These are phyloP conservation scores for Orbilia oligospora DNA, from an alignment of 2,329 filamentous ascomycete genomes.

Conservation along the genomic window DNA sequence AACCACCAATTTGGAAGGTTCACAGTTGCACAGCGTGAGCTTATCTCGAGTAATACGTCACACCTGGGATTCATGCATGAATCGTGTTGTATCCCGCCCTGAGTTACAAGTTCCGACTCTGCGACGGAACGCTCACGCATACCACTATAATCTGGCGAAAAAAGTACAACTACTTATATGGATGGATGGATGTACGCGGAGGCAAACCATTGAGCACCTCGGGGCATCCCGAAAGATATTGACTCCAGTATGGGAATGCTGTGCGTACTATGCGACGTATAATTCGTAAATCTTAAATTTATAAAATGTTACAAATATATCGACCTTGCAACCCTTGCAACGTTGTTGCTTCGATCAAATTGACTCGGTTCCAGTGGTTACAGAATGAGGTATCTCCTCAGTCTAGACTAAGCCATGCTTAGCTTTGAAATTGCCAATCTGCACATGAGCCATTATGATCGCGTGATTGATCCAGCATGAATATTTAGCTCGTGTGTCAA, in stretches of 20 bases:
- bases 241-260: no score
- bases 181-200: no score
- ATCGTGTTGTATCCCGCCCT: not conserved
- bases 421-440: not conserved
- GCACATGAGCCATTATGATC: not conserved
- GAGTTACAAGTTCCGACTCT: not conserved
- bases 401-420: not conserved
- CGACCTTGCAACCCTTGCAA: no score
- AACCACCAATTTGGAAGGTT: constrained; percentile 6
- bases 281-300: no score
- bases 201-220: no score
- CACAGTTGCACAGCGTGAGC: constrained; percentile 1
- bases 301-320: not conserved
- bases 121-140: not conserved
- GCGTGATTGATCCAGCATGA: no score
- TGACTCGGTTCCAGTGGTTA: not conserved
- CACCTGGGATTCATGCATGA: not conserved
- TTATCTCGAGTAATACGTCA: constrained; percentile 3
- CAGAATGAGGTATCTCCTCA: not conserved
- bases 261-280: not conserved
- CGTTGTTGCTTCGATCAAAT: not conserved
- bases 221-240: no score
- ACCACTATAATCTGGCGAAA: no score
- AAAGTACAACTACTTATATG: no score
- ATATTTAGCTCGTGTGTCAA: not conserved